Conservation (phyloP, 2,329 filamentous ascomycete genomes). For the Talaromyces islandicus region DNA sequence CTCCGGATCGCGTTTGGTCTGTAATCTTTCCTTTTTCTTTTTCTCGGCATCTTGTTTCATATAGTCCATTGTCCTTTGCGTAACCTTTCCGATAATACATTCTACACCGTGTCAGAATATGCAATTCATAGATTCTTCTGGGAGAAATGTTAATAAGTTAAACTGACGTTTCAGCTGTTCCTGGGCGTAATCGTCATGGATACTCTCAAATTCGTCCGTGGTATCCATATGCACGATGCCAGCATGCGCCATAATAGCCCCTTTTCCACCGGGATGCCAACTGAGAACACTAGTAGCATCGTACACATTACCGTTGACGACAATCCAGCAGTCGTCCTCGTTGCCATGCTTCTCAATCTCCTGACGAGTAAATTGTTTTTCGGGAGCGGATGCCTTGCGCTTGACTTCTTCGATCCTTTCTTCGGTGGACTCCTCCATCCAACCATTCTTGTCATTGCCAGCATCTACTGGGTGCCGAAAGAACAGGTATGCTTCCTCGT, state of each 20-base stretch:
- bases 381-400: constrained; percentile 38
- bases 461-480: constrained; percentile 46
- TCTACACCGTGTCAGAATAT: constrained; percentile 25
- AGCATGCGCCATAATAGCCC: constrained; percentile 44
- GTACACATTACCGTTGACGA: constrained; percentile 48
- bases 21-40: constrained; percentile 24
- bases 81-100: constrained; percentile 46
- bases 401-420: constrained; percentile 41
- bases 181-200: constrained; percentile 48
- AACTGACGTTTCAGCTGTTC: constrained; percentile 41
- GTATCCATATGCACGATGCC: constrained; percentile 46
- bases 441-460: constrained; percentile 40
- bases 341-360: constrained; percentile 49
- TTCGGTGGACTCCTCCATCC: constrained; percentile 47
- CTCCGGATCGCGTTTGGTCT: constrained; percentile 22
- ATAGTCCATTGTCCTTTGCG: constrained; percentile 43
- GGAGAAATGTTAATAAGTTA: not conserved
- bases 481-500: constrained; percentile 27
- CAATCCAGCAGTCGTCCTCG: constrained; percentile 49
- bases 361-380: constrained; percentile 48
- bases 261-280: constrained; percentile 48
- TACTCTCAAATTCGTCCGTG: constrained; percentile 44
- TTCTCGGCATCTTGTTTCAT: constrained; percentile 39
- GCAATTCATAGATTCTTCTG: not conserved
- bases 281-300: constrained; percentile 43